Percentiles rank a stretch among this genome's conserved stretches.
phyloP scores from a whole-genome alignment of 2,329 filamentous ascomycete genomes.

The Sphaerulina populicola region DNA sequence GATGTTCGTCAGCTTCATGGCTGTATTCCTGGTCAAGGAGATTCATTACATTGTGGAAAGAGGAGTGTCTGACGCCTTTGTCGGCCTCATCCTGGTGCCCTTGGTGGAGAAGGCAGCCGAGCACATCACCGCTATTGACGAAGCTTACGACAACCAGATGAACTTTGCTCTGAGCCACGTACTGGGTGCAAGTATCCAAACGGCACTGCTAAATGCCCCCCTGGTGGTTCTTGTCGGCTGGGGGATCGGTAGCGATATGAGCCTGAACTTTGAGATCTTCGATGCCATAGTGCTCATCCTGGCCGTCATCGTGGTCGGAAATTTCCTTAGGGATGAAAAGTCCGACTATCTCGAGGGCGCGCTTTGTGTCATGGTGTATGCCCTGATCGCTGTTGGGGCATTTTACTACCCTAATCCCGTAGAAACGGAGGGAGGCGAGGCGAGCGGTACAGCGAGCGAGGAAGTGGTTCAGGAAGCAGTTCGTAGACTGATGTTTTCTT shows the following conservation, averaged over 20 bases:
- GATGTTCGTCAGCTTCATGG: constrained; percentile 63
- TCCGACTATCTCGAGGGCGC: constrained; percentile 84
- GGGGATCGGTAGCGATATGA: constrained; percentile 62
- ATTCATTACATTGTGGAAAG: constrained; percentile 55
- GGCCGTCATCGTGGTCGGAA: constrained; percentile 59
- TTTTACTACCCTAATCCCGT: constrained; percentile 49
- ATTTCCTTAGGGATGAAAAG: constrained; percentile 80
- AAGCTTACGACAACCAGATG: constrained; percentile 69
- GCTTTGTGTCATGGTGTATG: constrained; percentile 63
- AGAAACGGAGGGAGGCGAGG: not conserved
- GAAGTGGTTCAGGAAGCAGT: constrained; percentile 3
- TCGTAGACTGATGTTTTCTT: constrained; percentile 8
- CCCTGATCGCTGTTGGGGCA: constrained; percentile 54
- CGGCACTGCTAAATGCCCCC: constrained; percentile 77
- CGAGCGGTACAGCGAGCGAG: constrained; percentile 1
- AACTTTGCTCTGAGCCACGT: constrained; percentile 81
- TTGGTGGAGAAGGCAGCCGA: constrained; percentile 80
- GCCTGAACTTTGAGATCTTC: constrained; percentile 79
- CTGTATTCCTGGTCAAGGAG: constrained; percentile 65
- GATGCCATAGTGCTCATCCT: constrained; percentile 74
- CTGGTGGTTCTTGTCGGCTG: constrained; percentile 77
- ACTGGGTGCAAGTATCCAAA: constrained; percentile 79
- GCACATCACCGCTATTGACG: constrained; percentile 73
- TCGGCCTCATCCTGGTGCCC: constrained; percentile 68
- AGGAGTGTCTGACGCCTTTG: constrained; percentile 49